Evolutionary conservation across 352 stramenopile genomes (phyloP).

Genomic region (Phytophthora uliginosa): DNA sequence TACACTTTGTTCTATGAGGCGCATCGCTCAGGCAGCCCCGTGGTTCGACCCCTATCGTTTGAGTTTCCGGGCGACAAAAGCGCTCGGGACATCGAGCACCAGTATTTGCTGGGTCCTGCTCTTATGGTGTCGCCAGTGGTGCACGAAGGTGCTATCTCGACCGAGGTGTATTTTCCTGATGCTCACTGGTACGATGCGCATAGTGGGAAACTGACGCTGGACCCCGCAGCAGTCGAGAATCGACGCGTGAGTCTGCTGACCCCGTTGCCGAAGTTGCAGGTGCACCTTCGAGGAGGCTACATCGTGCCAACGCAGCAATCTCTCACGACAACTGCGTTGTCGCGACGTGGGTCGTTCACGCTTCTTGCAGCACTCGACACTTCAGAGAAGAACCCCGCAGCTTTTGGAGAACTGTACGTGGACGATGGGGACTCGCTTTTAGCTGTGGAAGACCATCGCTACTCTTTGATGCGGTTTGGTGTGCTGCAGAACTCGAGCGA

Average conservation of each 20-base stretch:
- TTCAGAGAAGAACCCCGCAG: slow-evolving; percentile 21
- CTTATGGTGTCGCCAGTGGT: slow-evolving; percentile 88
- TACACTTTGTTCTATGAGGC: slow-evolving; percentile 86
- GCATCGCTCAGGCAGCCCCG: slow-evolving; percentile 48
- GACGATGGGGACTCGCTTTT: slow-evolving; percentile 80
- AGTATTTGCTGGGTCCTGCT: slow-evolving; percentile 79
- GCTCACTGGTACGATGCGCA: slow-evolving; percentile 76
- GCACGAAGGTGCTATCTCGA: slow-evolving; percentile 65
- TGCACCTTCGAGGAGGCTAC: slow-evolving; percentile 72
- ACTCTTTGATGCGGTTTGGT: slow-evolving; percentile 59
- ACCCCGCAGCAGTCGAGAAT: slow-evolving; percentile 9
- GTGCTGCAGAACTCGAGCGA: slow-evolving; percentile 48
- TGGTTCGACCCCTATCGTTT: slow-evolving; percentile 68
- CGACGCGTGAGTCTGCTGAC: slow-evolving; percentile 56
- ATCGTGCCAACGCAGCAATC: slow-evolving; percentile 74
- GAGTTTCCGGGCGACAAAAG: slow-evolving; percentile 70
- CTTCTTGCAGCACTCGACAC: slow-evolving; percentile 63
- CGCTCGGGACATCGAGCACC: slow-evolving; percentile 54
- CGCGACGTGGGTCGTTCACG: slow-evolving; percentile 61
- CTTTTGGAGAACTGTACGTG: slow-evolving; percentile 76
- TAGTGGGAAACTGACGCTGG: slow-evolving; percentile 51
- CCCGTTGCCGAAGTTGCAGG: slow-evolving; percentile 63
- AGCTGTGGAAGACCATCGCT: slow-evolving; percentile 66
- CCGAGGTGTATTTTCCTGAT: slow-evolving; percentile 72
- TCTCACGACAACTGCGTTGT: slow-evolving; percentile 64